Percentiles rank a stretch among this genome's conserved stretches.
Conservation (phyloP, 1,284 basidiomycete genomes). For the Rhizopogon parksii region DNA sequence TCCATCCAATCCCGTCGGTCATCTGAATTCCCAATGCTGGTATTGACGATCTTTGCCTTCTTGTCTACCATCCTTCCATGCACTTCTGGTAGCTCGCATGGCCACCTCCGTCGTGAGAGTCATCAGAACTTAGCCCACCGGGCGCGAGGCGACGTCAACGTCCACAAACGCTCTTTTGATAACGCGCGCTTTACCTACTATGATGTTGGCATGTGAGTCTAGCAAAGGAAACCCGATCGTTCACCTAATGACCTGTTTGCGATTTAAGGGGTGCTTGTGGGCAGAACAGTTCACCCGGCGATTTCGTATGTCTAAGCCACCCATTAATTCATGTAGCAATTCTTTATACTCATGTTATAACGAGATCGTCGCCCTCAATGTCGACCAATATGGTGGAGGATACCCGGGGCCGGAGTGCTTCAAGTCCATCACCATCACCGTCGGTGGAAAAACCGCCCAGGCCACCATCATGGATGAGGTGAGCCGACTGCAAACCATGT, state of each 20-base stretch:
- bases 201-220: constrained; percentile 39
- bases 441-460: constrained; percentile 48
- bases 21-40: background rate
- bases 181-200: constrained; percentile 39
- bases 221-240: background rate
- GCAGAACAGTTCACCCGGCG: constrained; percentile 31
- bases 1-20: constrained; percentile 2
- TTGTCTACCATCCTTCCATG: constrained; percentile 28
- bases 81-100: constrained; percentile 23
- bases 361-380: constrained; percentile 34
- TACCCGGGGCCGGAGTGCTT: constrained; percentile 55
- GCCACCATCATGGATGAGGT: constrained; percentile 64
- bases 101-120: constrained; percentile 27
- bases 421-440: constrained; percentile 55
- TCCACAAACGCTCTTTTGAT: constrained; percentile 27
- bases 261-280: constrained; percentile 44
- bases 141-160: constrained; percentile 24
- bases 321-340: background rate
- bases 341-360: background rate
- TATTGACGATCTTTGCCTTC: constrained; percentile 8
- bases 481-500: constrained; percentile 11
- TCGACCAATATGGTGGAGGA: constrained; percentile 44
- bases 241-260: background rate
- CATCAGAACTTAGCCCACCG: constrained; percentile 32
- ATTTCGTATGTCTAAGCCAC: constrained; percentile 40